phyloP scores from a whole-genome alignment of 1,139 yeast genomes.

The Scheffersomyces stambukii region DNA sequence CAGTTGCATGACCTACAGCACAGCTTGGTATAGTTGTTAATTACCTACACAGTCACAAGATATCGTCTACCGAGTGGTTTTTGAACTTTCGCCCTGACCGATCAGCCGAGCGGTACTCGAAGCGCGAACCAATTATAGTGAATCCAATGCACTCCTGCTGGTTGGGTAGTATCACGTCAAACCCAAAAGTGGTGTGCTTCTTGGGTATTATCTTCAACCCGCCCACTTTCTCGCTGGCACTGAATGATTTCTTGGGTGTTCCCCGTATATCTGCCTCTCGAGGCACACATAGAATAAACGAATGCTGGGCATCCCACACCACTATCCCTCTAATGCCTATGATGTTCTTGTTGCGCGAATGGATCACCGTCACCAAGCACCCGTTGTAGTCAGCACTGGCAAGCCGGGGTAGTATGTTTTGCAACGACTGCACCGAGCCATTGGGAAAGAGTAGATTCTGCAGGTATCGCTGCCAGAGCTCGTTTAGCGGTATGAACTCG shows the following conservation, averaged over 20 bases:
- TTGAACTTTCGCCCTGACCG: constrained; percentile 86
- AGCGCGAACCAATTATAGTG: constrained; percentile 74
- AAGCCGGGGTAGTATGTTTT: constrained; percentile 46
- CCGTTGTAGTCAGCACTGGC: constrained; percentile 87
- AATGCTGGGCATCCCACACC: constrained; percentile 80
- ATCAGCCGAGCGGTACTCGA: constrained; percentile 73
- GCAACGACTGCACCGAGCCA: constrained; percentile 7
- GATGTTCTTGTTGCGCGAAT: constrained; percentile 53
- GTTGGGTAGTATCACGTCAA: constrained; percentile 41
- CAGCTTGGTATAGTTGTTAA: constrained; percentile 1
- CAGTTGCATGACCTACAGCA: constrained; percentile 20
- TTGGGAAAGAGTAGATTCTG: constrained; percentile 45
- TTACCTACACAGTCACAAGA: constrained; percentile 19
- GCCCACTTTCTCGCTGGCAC: constrained; percentile 40
- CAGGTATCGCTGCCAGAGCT: constrained; percentile 62
- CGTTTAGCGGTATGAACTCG: constrained; percentile 49
- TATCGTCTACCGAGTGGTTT: constrained; percentile 64
- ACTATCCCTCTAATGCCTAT: constrained; percentile 76
- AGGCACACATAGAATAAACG: constrained; percentile 62
- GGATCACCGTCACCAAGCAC: constrained; percentile 55
- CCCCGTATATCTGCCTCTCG: constrained; percentile 24
- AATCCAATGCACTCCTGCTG: constrained; percentile 44
- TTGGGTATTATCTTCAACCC: constrained; percentile 58
- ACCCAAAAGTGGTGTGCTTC: constrained; percentile 53
- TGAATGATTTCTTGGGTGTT: constrained; percentile 25